Conservation (phyloP, 1,284 basidiomycete species). For the Leccinum fallax region DNA sequence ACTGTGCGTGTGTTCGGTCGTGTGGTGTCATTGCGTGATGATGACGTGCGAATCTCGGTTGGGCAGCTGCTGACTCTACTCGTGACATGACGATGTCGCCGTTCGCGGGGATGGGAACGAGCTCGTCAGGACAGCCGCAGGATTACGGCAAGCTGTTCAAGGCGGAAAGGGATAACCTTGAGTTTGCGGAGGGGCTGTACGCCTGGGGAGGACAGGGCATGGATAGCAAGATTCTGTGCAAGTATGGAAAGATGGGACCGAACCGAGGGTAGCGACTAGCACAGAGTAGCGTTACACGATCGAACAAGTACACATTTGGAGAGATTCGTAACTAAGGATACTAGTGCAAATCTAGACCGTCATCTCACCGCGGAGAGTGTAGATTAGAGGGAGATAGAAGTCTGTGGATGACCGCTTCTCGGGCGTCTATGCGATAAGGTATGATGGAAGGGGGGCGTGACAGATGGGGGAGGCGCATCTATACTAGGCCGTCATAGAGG, state of each 20-base stretch:
- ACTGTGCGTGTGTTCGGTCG: conserved; percentile 59
- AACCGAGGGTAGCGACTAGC: conserved; percentile 26
- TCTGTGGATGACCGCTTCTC: conserved; percentile 26
- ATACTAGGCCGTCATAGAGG: conserved; percentile 78
- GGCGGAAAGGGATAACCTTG: conserved; percentile 91
- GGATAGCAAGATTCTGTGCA: conserved; percentile 74
- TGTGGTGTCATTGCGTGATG: conserved; percentile 10
- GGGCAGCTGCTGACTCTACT: conserved; percentile 73
- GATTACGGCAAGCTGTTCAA: conserved; percentile 92
- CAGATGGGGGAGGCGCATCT: conserved; percentile 18
- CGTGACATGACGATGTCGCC: conserved; percentile 74
- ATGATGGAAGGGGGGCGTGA: conserved; percentile 8
- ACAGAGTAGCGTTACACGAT: conserved; percentile 33
- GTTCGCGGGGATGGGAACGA: conserved; percentile 63
- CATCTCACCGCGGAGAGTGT: conserved; percentile 7
- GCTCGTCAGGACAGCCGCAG: conserved; percentile 62
- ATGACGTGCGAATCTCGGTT: conserved; percentile 19
- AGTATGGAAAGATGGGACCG: conserved; percentile 61
- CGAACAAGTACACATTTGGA: conserved; percentile 29
- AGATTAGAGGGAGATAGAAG: conserved; percentile 34
- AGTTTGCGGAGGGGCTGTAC: conserved; percentile 86
- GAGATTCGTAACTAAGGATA: conserved; percentile 19
- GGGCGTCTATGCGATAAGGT: conserved; percentile 30
- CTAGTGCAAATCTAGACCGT: conserved; percentile 14
- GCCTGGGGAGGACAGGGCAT: conserved; percentile 80